Evolutionary conservation across 2,329 filamentous ascomycete genomes (phyloP).

Genomic region (Fusarium clavum): DNA sequence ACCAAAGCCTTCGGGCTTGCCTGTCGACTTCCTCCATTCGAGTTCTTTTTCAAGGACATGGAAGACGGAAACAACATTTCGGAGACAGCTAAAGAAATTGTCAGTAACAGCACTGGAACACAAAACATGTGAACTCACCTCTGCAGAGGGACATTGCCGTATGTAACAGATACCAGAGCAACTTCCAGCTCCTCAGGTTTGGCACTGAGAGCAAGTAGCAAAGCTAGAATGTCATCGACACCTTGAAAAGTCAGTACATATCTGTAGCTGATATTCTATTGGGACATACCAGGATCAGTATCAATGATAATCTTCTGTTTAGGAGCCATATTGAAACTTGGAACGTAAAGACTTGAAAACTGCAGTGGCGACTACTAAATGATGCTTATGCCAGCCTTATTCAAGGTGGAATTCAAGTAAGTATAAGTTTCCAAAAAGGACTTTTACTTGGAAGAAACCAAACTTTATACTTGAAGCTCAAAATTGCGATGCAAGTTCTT

Average conservation of each 20-base stretch:
- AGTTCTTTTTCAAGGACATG: slow-evolving; percentile 91
- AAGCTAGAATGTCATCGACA: slow-evolving; percentile 89
- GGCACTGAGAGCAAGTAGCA: slow-evolving; percentile 87
- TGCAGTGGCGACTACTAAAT: background rate
- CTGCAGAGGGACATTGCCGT: slow-evolving; percentile 90
- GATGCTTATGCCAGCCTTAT: background rate
- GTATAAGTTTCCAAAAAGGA: background rate
- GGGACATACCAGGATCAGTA: slow-evolving; percentile 80
- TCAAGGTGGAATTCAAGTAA: background rate
- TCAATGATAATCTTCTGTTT: slow-evolving; percentile 91
- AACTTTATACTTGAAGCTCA: slow-evolving; percentile 8
- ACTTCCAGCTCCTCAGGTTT: slow-evolving; percentile 87
- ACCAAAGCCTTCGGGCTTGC: slow-evolving; percentile 76
- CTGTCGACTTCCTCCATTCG: slow-evolving; percentile 79
- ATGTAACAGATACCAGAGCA: slow-evolving; percentile 86
- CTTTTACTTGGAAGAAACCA: background rate
- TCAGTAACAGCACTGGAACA: background rate
- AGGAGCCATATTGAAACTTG: slow-evolving; percentile 63
- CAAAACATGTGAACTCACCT: slow-evolving; percentile 63
- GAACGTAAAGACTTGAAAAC: background rate
- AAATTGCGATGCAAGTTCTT: slow-evolving; percentile 6
- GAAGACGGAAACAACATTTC: slow-evolving; percentile 91
- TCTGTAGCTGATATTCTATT: too few relatives aligned
- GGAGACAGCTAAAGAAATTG: slow-evolving; percentile 72
- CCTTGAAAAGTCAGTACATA: slow-evolving; percentile 57